Percentiles rank a stretch among this genome's conserved stretches.
Conservation (phyloP, 2,329 filamentous ascomycete genomes). For the Cordyceps cicadae region DNA sequence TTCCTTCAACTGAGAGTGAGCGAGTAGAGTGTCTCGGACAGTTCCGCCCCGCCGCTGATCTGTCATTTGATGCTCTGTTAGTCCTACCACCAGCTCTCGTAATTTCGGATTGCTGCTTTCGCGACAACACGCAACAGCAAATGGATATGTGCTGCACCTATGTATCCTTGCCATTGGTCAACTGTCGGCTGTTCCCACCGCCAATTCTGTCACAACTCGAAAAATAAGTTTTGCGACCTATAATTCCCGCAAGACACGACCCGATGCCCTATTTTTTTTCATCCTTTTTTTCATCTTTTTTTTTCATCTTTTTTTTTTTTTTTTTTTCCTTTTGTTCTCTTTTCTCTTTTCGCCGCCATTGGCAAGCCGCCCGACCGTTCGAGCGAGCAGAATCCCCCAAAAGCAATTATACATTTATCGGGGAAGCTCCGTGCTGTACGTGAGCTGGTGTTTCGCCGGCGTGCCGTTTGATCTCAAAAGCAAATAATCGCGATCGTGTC, state of each 20-base stretch:
- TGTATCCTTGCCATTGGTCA: background rate
- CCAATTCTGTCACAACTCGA: background rate
- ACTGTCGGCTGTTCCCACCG: background rate
- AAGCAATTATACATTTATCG: background rate
- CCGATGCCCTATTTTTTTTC: background rate
- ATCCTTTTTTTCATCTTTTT: no score
- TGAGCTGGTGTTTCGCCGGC: background rate
- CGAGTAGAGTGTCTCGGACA: no score
- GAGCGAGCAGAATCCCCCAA: background rate
- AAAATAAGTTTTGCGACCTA: background rate
- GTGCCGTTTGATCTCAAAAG: conserved; percentile 4
- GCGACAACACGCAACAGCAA: no score
- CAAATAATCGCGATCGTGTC: background rate
- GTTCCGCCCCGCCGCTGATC: no score
- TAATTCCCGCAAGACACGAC: background rate
- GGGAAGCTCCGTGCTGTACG: background rate
- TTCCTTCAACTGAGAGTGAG: no score
- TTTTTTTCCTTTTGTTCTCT: background rate
- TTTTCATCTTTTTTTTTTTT: background rate
- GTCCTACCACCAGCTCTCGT: no score
- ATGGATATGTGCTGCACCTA: background rate
- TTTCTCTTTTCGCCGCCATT: background rate
- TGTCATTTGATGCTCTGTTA: no score
- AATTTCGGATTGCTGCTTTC: no score
- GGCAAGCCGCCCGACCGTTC: background rate